Percentiles rank a stretch among this genome's conserved stretches.
These are phyloP conservation scores for Lepiota brunneoincarnata DNA, from an alignment of 768 basidiomycete species.

Conservation along the genomic window DNA sequence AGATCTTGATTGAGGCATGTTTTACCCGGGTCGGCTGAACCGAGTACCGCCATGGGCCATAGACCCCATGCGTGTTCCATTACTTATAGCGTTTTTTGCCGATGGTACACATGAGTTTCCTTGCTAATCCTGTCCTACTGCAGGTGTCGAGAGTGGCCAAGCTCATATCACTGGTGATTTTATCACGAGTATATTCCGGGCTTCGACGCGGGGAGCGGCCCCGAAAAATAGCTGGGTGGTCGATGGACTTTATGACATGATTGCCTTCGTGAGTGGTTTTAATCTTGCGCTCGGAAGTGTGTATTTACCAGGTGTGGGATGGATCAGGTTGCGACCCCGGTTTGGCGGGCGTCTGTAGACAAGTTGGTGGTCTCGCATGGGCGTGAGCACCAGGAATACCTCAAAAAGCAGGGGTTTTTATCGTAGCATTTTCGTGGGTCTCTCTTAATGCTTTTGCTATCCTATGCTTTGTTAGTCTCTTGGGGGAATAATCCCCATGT, in stretches of 20 bases:
- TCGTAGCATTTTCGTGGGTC: slow-evolving; percentile 4
- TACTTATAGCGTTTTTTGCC: not conserved
- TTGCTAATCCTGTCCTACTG: not conserved
- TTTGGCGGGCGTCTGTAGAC: slow-evolving; percentile 53
- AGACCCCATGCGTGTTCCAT: not conserved
- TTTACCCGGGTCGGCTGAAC: slow-evolving; percentile 1
- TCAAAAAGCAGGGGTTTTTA: slow-evolving; percentile 43
- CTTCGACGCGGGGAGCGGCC: slow-evolving; percentile 60
- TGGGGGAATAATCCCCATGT: not conserved
- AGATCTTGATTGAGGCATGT: not conserved
- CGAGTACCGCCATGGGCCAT: not conserved
- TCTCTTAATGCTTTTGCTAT: not conserved
- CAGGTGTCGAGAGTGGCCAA: slow-evolving; percentile 67
- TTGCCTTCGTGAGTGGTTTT: slow-evolving; percentile 39
- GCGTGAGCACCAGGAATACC: slow-evolving; percentile 45
- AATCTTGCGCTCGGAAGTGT: slow-evolving; percentile 1
- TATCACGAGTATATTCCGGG: slow-evolving; percentile 63
- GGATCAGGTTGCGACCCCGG: slow-evolving; percentile 45
- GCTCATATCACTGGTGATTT: slow-evolving; percentile 77
- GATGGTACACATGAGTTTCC: not conserved
- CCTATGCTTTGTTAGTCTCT: not conserved
- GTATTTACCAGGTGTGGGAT: slow-evolving; percentile 8
- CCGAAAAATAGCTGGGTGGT: slow-evolving; percentile 59
- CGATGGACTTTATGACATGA: slow-evolving; percentile 48
- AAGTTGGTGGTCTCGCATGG: slow-evolving; percentile 41